phyloP scores from a whole-genome alignment of 1,284 basidiomycete genomes.

The Leccinum subrobustum region DNA sequence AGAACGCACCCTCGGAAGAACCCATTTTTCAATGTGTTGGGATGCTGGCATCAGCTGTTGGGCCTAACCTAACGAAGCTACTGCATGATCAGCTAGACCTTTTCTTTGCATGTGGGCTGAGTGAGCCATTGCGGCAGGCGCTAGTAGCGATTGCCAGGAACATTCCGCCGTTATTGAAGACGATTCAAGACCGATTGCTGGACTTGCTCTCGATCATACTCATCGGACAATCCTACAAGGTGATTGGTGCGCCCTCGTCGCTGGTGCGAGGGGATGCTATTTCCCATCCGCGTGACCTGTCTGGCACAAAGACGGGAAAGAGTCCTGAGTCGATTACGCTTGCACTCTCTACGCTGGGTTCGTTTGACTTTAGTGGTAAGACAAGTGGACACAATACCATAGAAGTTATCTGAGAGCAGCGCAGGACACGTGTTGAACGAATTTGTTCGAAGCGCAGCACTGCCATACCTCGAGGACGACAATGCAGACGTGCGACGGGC shows the following conservation, averaged over 20 bases:
- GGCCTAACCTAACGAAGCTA: conserved; percentile 92
- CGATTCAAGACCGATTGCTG: conserved; percentile 91
- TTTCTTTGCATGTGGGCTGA: conserved; percentile 95
- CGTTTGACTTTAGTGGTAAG: conserved; percentile 92
- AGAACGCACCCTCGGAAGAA: conserved; percentile 91
- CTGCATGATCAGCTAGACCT: conserved; percentile 96
- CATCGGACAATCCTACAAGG: conserved; percentile 81
- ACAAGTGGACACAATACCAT: conserved; percentile 4
- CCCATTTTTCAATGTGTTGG: conserved; percentile 98
- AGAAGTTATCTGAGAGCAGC: conserved; percentile 13
- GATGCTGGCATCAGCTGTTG: conserved; percentile 94
- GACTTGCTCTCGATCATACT: conserved; percentile 81
- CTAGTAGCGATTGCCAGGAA: conserved; percentile 84
- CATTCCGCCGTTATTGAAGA: conserved; percentile 89
- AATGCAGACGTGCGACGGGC: conserved; percentile 86
- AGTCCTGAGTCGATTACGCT: conserved; percentile 79
- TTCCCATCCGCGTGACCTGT: conserved; percentile 56
- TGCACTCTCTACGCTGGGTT: conserved; percentile 85
- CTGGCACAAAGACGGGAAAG: conserved; percentile 49
- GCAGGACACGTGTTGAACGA: conserved; percentile 92
- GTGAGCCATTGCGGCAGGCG: conserved; percentile 85
- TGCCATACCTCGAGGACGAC: conserved; percentile 96
- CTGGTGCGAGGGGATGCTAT: conserved; percentile 53
- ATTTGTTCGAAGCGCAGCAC: conserved; percentile 89
- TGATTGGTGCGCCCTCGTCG: conserved; percentile 75